Evolutionary conservation across 2,329 filamentous ascomycete species (phyloP).

Genomic region (Metarhizium brunneum): DNA sequence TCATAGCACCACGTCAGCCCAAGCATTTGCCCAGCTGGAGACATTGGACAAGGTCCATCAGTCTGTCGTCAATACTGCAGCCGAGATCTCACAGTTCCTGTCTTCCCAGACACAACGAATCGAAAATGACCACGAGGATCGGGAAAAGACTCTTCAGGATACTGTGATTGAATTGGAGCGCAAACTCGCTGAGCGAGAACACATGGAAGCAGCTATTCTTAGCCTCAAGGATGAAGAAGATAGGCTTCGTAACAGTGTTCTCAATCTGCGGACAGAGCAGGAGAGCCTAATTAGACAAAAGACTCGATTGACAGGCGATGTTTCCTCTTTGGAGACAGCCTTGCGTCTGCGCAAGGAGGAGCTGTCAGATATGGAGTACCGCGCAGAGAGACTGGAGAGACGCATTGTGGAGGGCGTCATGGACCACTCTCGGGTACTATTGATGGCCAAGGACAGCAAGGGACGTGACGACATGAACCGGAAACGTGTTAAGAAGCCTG

Average conservation of each 20-base stretch:
- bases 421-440: constrained; percentile 85
- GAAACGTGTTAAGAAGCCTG: constrained; percentile 41
- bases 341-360: constrained; percentile 84
- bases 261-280: constrained; percentile 55
- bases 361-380: constrained; percentile 79
- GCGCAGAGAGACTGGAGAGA: constrained; percentile 81
- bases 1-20: constrained; percentile 55
- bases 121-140: constrained; percentile 67
- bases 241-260: constrained; percentile 44
- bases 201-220: constrained; percentile 46
- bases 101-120: constrained; percentile 66
- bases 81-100: constrained; percentile 77
- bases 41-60: constrained; percentile 83
- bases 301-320: constrained; percentile 70
- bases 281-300: constrained; percentile 72
- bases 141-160: constrained; percentile 71
- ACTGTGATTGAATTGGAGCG: constrained; percentile 74
- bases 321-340: constrained; percentile 85
- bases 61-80: constrained; percentile 75
- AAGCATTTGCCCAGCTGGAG: constrained; percentile 66
- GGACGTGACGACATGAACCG: constrained; percentile 48
- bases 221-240: constrained; percentile 43
- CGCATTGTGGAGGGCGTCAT: constrained; percentile 93
- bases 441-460: constrained; percentile 59
- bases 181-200: constrained; percentile 55